Base-by-base conservation (phyloP, 106 monocot genomes). In the Dendrobium nobile region DNA sequence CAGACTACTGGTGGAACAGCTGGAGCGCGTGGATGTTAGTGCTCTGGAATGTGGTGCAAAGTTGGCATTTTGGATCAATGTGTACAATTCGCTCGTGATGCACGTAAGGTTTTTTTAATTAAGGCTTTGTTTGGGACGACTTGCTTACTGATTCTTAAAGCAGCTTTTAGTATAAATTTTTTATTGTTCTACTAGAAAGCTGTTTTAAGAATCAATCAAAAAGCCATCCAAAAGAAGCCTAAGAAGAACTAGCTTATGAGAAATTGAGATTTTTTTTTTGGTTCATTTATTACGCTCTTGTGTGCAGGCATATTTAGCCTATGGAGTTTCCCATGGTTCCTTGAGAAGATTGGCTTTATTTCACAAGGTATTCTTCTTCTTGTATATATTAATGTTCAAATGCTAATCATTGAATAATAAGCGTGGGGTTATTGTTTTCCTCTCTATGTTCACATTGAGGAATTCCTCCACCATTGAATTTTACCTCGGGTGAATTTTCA, bases 11-110 rank as follows among this genome's bases (percentile, higher is more conserved):
- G 88, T 92, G 72, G 90, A 95, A 65, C 90, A 95, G 40, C 82
- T 95, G 8, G 92, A 92, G 79, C 87, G 79, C 79, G 90, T 92
- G 42, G 90, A 95, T 81, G 67, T 86, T 15, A 84, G 82, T 64
- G 59, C 67, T 17, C 42, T 88, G 75, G 88, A 86, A 79, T 87
- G 44, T 78, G 86, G 74, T 75, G 88, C 87, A 20, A 92, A 95
- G 77, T 80, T 92, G 84, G 92, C 95, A 70, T 95, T 95, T 80
- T 95, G 95, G 95, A 85, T 95, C 73, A 95, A 95, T 87, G 74
- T 95, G 58, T 92, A 92, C 80, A 95, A 95, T 80, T 92, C 88
- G 82, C 92, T 95, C 5, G 45, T 92, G 72, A 92, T 95, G 95
- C 92, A 95, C 85, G 95, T 95, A 92, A 84, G 58, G 58, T 82